phyloP scores from a whole-genome alignment of 495 filamentous ascomycete genomes.

The Penicillium maclennaniae region DNA sequence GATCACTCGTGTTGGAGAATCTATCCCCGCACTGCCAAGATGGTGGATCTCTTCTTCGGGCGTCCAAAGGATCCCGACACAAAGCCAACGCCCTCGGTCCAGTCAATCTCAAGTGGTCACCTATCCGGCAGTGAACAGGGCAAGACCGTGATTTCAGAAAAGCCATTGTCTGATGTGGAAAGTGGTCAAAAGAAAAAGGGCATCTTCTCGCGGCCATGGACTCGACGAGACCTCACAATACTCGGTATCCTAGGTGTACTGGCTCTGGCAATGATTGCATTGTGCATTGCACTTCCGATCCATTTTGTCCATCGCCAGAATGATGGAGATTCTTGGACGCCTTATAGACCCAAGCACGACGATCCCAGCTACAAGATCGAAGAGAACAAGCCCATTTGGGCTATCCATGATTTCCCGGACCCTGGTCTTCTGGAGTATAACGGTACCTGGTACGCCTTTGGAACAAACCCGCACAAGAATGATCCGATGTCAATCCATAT shows the following conservation, averaged over 20 bases:
- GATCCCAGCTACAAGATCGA: constrained; percentile 20
- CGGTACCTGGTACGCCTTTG: constrained; percentile 35
- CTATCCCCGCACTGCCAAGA: neutral
- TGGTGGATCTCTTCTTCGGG: neutral
- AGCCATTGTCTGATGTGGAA: neutral
- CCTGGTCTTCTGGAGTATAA: constrained; percentile 33
- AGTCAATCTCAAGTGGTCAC: constrained; percentile 1
- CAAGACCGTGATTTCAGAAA: neutral
- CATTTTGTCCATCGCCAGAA: constrained; percentile 2
- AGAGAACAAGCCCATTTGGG: constrained; percentile 22
- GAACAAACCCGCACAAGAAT: constrained; percentile 25
- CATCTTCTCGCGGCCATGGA: constrained; percentile 16
- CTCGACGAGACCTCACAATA: constrained; percentile 7
- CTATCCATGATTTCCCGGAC: constrained; percentile 32
- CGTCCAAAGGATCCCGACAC: neutral
- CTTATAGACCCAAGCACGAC: constrained; percentile 6
- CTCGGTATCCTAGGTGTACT: constrained; percentile 11
- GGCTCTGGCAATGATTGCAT: constrained; percentile 9
- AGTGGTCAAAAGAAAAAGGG: constrained; percentile 3
- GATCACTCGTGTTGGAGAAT: neutral
- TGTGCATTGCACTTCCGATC: constrained; percentile 21
- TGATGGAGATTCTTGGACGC: constrained; percentile 8
- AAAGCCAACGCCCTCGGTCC: constrained; percentile 2
- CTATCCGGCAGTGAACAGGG: constrained; percentile 2
- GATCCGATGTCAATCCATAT: constrained; percentile 21